phyloP scores from a whole-genome alignment of 441 rosid genomes.

The Syzygium malaccense region DNA sequence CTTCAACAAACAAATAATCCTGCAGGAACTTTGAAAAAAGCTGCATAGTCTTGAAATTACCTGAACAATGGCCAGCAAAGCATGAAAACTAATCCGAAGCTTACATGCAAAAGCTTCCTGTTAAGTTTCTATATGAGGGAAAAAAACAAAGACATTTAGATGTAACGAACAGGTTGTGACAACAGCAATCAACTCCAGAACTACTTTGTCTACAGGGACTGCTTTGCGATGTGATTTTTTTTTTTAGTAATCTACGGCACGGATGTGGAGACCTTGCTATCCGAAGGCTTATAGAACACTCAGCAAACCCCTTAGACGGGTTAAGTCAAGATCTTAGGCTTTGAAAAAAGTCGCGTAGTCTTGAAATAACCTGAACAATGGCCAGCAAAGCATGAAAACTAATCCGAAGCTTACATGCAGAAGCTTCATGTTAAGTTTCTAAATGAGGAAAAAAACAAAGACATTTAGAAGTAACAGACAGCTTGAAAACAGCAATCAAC shows the following conservation, averaged over 20 bases:
- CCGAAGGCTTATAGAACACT: background rate
- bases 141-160: background rate
- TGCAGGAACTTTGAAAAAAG: background rate
- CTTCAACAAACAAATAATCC: background rate
- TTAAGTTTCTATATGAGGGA: background rate
- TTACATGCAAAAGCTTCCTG: background rate
- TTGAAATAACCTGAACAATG: background rate
- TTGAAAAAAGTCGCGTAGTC: background rate
- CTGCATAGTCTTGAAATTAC: background rate
- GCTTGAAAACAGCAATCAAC: background rate
- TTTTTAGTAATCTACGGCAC: background rate
- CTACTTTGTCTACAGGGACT: background rate
- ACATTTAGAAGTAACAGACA: background rate
- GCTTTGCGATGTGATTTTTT: background rate
- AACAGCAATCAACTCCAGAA: background rate
- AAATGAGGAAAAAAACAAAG: background rate
- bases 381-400: background rate
- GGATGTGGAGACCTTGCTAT: background rate
- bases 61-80: background rate
- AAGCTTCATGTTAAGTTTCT: background rate
- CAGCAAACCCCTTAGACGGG: too few relatives aligned
- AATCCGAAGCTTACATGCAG: background rate
- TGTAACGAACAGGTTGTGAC: background rate
- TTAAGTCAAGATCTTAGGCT: background rate
- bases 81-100: background rate